Base-by-base conservation (phyloP, 495 filamentous ascomycete genomes). In the Daldinia decipiens region DNA sequence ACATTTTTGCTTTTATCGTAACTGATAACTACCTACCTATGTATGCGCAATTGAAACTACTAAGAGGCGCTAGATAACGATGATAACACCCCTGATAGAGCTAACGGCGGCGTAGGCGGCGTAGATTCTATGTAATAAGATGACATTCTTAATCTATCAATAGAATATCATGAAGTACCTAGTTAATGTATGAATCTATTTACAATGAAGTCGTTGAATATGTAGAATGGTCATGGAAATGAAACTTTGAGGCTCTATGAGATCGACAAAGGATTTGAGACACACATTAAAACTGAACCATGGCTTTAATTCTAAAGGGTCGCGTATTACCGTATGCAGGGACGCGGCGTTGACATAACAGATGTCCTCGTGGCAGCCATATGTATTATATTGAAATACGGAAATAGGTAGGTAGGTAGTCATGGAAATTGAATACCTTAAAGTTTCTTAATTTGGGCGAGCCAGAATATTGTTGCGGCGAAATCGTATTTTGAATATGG, bases 201-300 rank as follows among this genome's bases (percentile, higher is more conserved):
- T 47, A 47, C 43, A 47, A 47, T 24, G 8, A 47, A 24, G 19
- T 47, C 17, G 43, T 47, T 47, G 43, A 24, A 47, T 9, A n/a
- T n/a, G n/a, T n/a, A 12, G 1, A 21, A 47, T 21, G 9, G 2
- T 5, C 8, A 12, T 12, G 19, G 24, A 24, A 38, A 12, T 12
- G 19, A 47, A 24, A 38, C 32, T 43, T 59, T 70, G 62, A 53
- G 62, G 61, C 68, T 65, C 67, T 45, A 32, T 27, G 50, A 70
- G 68, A 66, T 66, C 51, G 38, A 55, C 57, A 40, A 19, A 36
- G 31, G 53, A 56, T 27, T 53, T 61, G 62, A 60, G 45, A 58
- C 50, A n/a, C 17, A 11, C 31, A 11, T 40, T 1, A n/a, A 59
- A 4, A 56, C 32, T 13, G 56, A 40, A 61, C 57, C 57, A 50